phyloP scores from a whole-genome alignment of 441 rosid genomes.

The Geranium incanum region DNA sequence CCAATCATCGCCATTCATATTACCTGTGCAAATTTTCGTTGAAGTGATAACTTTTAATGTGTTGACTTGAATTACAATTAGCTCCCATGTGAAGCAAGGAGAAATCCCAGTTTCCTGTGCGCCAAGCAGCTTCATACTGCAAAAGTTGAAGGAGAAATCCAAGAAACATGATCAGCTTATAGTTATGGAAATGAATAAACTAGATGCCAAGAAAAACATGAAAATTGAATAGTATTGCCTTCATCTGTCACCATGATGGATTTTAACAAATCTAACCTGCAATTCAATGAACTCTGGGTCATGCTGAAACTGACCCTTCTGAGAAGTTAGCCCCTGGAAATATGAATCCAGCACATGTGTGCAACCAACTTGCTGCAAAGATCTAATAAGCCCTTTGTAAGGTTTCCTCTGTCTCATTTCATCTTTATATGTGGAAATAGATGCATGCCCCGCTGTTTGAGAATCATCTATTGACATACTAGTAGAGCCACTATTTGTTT shows the following conservation, averaged over 20 bases:
- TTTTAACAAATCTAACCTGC: conserved; percentile 50
- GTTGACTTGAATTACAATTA: conserved; percentile 38
- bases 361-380: conserved; percentile 92
- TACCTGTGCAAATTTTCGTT: conserved; percentile 86
- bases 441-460: conserved; percentile 29
- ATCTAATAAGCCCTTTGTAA: conserved; percentile 82
- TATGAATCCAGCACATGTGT: conserved; percentile 80
- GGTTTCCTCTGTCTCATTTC: conserved; percentile 54
- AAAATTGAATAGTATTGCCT: background rate
- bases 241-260: background rate
- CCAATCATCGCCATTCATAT: conserved; percentile 16
- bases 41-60: conserved; percentile 47
- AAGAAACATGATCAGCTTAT: conserved; percentile 11
- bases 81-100: conserved; percentile 50
- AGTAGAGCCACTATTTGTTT: conserved; percentile 33
- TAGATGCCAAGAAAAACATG: background rate
- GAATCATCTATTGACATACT: conserved; percentile 26
- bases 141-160: conserved; percentile 19
- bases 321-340: conserved; percentile 77
- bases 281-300: conserved; percentile 77
- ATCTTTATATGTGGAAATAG: conserved; percentile 34
- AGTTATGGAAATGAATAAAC: background rate
- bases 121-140: conserved; percentile 99
- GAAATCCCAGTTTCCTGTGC: conserved; percentile 95
- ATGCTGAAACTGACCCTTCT: conserved; percentile 58